Percentiles rank a stretch among this genome's conserved stretches.
Conservation (phyloP, 441 rosid genomes). For the Isatis lusitanica region DNA sequence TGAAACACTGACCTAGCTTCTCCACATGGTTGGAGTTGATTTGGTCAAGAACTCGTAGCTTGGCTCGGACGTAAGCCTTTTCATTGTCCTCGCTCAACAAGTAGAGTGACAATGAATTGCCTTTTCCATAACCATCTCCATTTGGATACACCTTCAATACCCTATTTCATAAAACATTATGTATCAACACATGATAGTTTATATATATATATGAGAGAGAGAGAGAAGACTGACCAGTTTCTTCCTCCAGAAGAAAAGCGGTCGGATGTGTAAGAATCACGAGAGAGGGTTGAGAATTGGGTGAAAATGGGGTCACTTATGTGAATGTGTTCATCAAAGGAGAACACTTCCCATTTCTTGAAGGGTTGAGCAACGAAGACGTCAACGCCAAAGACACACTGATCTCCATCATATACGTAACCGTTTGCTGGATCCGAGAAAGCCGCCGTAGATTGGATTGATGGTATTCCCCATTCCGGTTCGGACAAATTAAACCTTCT, state of each 20-base stretch:
- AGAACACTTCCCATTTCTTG: not conserved
- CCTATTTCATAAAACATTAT: not conserved
- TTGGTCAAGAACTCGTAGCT: constrained; percentile 20
- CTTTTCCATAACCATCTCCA: constrained; percentile 11
- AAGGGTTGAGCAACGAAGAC: constrained; percentile 24
- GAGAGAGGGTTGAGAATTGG: not conserved
- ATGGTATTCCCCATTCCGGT: not conserved
- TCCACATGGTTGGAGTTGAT: not conserved
- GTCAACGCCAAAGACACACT: constrained; percentile 20
- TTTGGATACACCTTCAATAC: constrained; percentile 22
- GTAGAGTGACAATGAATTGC: constrained; percentile 18
- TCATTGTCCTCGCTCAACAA: constrained; percentile 16
- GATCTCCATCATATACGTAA: not conserved
- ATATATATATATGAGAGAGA: too few relatives aligned
- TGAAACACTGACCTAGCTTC: not conserved
- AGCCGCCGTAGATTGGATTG: too few relatives aligned
- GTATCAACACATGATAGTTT: too few relatives aligned
- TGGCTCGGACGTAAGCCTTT: constrained; percentile 9
- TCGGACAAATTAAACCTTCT: not conserved
- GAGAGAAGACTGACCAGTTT: constrained; percentile 17
- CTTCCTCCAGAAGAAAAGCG: constrained; percentile 5
- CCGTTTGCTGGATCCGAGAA: not conserved
- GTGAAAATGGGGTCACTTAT: not conserved
- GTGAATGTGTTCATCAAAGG: not conserved
- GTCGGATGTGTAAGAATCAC: constrained; percentile 1